A percentile compares a stretch with the other conserved stretches of the same genome.
Evolutionary conservation across 495 filamentous ascomycete genomes (phyloP).

Genomic region (Aspergillus bertholletiae): DNA sequence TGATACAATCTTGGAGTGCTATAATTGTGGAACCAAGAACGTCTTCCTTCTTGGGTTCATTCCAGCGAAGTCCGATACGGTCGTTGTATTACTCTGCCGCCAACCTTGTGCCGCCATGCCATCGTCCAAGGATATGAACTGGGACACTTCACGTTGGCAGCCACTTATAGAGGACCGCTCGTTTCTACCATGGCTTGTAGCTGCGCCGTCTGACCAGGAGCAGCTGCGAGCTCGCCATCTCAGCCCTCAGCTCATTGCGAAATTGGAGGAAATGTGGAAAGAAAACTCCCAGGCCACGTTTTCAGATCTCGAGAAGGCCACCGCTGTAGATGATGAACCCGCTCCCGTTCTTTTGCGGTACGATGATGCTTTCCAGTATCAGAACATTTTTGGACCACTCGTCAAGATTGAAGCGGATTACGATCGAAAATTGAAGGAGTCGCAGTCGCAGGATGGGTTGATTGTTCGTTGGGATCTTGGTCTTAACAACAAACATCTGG

Average conservation of each 20-base stretch:
- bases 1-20: slow-evolving; percentile 96
- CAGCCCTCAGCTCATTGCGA: slow-evolving; percentile 92
- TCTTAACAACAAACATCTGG: slow-evolving; percentile 95
- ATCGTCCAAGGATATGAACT: slow-evolving; percentile 99
- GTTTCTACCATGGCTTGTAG: slow-evolving; percentile 92
- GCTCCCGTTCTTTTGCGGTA: slow-evolving; percentile 91
- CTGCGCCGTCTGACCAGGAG: slow-evolving; percentile 85
- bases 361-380: slow-evolving; percentile 97
- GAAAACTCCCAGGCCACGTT: slow-evolving; percentile 88
- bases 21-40: slow-evolving; percentile 99
- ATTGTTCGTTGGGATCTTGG: slow-evolving; percentile 95
- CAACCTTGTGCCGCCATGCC: slow-evolving; percentile 93
- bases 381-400: slow-evolving; percentile 96
- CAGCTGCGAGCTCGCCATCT: slow-evolving; percentile 93
- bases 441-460: slow-evolving; percentile 91
- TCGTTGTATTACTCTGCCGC: slow-evolving; percentile 93
- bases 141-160: slow-evolving; percentile 98
- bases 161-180: slow-evolving; percentile 96
- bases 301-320: slow-evolving; percentile 89
- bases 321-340: slow-evolving; percentile 91
- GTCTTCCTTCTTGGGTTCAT: slow-evolving; percentile 99
- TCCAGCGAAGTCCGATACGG: slow-evolving; percentile 97
- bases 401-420: slow-evolving; percentile 99
- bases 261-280: slow-evolving; percentile 99
- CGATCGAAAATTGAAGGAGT: slow-evolving; percentile 97